Base-by-base conservation (phyloP, 257 asterid genomes). In the Lycium ferocissimum region DNA sequence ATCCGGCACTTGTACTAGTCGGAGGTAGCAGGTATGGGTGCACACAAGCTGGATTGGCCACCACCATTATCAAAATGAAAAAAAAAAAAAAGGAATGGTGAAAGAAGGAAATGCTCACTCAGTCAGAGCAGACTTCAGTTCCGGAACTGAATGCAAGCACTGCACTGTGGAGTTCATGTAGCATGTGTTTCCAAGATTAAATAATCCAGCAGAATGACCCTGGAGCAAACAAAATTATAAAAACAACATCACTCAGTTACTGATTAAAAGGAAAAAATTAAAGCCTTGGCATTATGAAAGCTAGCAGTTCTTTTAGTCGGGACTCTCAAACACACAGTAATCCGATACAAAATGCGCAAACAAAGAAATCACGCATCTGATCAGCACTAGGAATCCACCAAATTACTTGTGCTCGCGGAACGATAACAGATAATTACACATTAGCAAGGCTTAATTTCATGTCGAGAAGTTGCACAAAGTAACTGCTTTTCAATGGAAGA, bases 121-220 rank as follows among this genome's bases (percentile, higher is more conserved):
- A 67, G 90, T 62, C 86, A 97, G 86, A 84, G 98, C 96, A 86
- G 98, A 92, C 89, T 95, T 95, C 92, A 97, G 85, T 87, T 97
- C 99, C 40, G 99, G 99, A 85, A 94, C 99, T 45, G 95, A 95
- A 88, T 95, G 99, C 90, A 97, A 88, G 89, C 99, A 97, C 83
- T 97, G 99, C 53, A 97, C 86, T 10, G 99, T 97, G 79, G 99
- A 97, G 92, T 97, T 97, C 99, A 97, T 97, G 86, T 97, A 97
- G 87, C 99, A 97, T 20, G 99, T 95, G 89, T 97, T 95, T 37
- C 99, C 99, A 12, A 97, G 93, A 90, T 97, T 97, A 73, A 91
- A 87, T 85, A 97, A 89, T 83, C 99, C 99, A 87, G 99, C 99
- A 67, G 99, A 92, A 93, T 97, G 97, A 43, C 97, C 99, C 99